These are phyloP conservation scores for Trichophyton benhamiae DNA, from an alignment of 2,329 filamentous ascomycete species.

Conservation along the genomic window DNA sequence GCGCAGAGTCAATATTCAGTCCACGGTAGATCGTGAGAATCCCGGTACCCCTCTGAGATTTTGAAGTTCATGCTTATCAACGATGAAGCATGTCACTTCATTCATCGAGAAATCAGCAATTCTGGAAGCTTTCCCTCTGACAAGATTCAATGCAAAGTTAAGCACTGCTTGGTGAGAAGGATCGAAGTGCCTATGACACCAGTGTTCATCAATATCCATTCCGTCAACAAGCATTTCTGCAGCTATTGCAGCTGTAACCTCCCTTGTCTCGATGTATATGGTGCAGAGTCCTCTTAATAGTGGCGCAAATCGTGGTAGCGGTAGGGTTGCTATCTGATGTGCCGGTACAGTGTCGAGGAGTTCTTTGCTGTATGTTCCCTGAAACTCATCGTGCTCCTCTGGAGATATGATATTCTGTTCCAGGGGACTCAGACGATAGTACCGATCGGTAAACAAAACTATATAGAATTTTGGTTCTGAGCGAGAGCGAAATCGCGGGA, in stretches of 20 bases:
- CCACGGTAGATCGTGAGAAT: not conserved
- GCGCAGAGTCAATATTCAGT: not conserved
- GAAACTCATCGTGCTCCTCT: conserved; percentile 50
- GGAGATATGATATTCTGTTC: conserved; percentile 5
- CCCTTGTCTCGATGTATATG: conserved; percentile 14
- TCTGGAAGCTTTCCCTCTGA: conserved; percentile 13
- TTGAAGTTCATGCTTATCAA: not conserved
- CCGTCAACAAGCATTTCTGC: conserved; percentile 20
- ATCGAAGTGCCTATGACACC: conserved; percentile 13
- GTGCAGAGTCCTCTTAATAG: conserved; percentile 14
- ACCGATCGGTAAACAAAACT: too few species aligned
- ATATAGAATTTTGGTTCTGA: not conserved
- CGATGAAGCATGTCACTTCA: not conserved
- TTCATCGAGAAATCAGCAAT: not conserved
- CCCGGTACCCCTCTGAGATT: not conserved
- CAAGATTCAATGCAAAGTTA: conserved; percentile 11
- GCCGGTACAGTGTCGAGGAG: conserved; percentile 56
- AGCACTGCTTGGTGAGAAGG: conserved; percentile 6
- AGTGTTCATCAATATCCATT: conserved; percentile 17
- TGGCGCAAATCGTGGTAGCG: conserved; percentile 15
- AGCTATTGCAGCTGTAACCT: conserved; percentile 18
- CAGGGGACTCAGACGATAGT: conserved; percentile 8
- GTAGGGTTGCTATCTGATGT: conserved; percentile 18
- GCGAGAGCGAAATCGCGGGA: not conserved
- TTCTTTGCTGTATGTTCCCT: conserved; percentile 52